phyloP scores from a whole-genome alignment of 2,329 filamentous ascomycete species.

The Cladophialophora yegresii region DNA sequence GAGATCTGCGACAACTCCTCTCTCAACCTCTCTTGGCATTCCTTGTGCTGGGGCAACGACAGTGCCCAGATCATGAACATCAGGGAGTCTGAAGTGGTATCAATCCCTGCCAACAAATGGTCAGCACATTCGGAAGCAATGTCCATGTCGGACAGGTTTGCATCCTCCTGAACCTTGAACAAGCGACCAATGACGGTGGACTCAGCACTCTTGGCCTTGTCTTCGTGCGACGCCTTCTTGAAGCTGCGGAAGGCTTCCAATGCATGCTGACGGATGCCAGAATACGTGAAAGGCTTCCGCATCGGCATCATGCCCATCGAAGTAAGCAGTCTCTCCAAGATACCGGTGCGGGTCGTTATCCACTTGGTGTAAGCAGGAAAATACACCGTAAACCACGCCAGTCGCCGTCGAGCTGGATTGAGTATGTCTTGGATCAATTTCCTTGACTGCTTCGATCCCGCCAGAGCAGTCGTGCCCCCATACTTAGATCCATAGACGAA shows the following conservation, averaged over 20 bases:
- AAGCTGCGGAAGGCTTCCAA: slow-evolving; percentile 41
- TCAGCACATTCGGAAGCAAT: slow-evolving; percentile 58
- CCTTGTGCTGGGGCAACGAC: slow-evolving; percentile 48
- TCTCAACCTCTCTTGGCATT: slow-evolving; percentile 49
- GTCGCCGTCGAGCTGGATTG: slow-evolving; percentile 48
- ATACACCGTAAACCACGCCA: slow-evolving; percentile 56
- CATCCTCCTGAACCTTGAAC: slow-evolving; percentile 32
- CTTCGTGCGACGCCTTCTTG: slow-evolving; percentile 36
- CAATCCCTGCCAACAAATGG: slow-evolving; percentile 56
- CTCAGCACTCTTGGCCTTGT: slow-evolving; percentile 35
- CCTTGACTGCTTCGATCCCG: slow-evolving; percentile 44
- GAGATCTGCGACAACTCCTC: slow-evolving; percentile 44
- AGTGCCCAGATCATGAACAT: slow-evolving; percentile 57
- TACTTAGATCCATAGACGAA: slow-evolving; percentile 53
- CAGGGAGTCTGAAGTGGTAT: slow-evolving; percentile 55
- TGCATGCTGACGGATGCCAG: slow-evolving; percentile 53
- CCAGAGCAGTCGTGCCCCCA: slow-evolving; percentile 50
- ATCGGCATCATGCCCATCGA: slow-evolving; percentile 50
- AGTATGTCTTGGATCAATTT: slow-evolving; percentile 53
- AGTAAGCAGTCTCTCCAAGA: slow-evolving; percentile 42
- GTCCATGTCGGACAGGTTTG: slow-evolving; percentile 48
- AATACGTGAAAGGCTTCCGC: slow-evolving; percentile 55
- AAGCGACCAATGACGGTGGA: slow-evolving; percentile 35
- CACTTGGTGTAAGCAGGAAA: slow-evolving; percentile 51
- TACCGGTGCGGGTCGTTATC: slow-evolving; percentile 50